Evolutionary conservation across 352 stramenopile species (phyloP), one percentile per base, ranked within the genome.

Genomic region (Phytophthora vignae): DNA sequence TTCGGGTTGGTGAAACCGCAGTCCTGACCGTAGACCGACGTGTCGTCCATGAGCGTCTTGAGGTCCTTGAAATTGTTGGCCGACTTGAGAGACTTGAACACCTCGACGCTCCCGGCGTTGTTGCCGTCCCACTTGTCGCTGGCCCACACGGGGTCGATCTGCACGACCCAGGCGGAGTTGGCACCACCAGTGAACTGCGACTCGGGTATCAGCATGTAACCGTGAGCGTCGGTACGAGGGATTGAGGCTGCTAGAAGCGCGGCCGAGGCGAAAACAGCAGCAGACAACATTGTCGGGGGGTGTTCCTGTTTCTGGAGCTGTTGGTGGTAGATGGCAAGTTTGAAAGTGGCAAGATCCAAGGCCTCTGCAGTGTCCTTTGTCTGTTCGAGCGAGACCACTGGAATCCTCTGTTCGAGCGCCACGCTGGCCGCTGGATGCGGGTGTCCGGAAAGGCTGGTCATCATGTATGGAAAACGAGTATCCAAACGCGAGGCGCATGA

Each of bases 1-100:
- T 63, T 42, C 4, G 57, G 57, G 57, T 73, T 27, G 4, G 65
- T 67, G 57, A 44, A 67, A 2, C 65, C 65, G 46, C 65, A 73
- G 49, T 60, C 65, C 2, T 49, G 38, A 5, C 65, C 65, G 27
- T 67, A 72, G 21, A 63, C 14, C 3, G 55, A 56, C 9, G 65
- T 67, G 29, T 71, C 64, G 27, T 72, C 65, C 14, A 73, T 40
- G 21, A 73, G 54, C 52, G 65, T 58, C 8, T 38, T 36, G 48
- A 71, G 57, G n/a, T 71, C 29, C 4, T 33, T 61, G n/a, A 50
- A 48, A 33, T 21, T 42, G 17, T 71, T 71, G 29, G 55, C 36
- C 22, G 33, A 27, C 17, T 55, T 61, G 2, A 71, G 57, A 2
- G 36, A 25, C 57, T 27, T 57, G 50, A 40, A 53, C 21, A 40